Base-by-base conservation (phyloP, 495 filamentous ascomycete genomes). In the Cairneyella variabilis region DNA sequence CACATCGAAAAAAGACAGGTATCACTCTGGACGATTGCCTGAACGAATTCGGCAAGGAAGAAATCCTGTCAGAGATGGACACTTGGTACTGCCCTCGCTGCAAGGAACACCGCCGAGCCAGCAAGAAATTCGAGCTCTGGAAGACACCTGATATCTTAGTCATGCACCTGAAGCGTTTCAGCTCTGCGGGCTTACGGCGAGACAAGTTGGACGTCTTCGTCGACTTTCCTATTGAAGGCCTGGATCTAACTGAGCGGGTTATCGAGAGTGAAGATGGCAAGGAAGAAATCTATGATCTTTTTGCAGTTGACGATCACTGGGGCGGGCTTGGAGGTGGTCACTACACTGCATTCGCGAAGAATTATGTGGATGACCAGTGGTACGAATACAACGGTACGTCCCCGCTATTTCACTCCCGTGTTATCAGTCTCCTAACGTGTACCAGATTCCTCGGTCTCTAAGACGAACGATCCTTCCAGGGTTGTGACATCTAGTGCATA, bases 71-170 rank as follows among this genome's bases (percentile, higher is more conserved):
- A 0, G 89, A 95, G 64, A 87, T 91, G 58, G 92, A 98, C 63
- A 90, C 89, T 25, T 98, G 93, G 93, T 97, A 89, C 62, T 98
- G 93, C 58, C 91, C 89, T 51, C 81, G 89, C 39, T 98, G 93
- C 77, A 97, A 97, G 64, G 88, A 95, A 57, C 86, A 95, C 61
- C 83, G 88, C 9, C 83, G 89, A 21, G 93, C 95, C 17, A 90
- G 81, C 71, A 98, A 97, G 78, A 95, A 91, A 61, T 90, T 98
- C 26, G 90, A 97, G 64, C 77, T 98, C 3, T 98, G 93, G 93
- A 96, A 90, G 65, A 83, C 85, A 2, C 93, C 93, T 8, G 93
- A 98, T 66, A 92, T 97, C 48, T 76, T 98, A 12, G 84, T 97
- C 47, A 82, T 97, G 50, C 93, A 99, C 63, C 77, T 98, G 4